These are phyloP conservation scores for Lentinula edodes DNA, from an alignment of 768 basidiomycete genomes.

Conservation along the genomic window DNA sequence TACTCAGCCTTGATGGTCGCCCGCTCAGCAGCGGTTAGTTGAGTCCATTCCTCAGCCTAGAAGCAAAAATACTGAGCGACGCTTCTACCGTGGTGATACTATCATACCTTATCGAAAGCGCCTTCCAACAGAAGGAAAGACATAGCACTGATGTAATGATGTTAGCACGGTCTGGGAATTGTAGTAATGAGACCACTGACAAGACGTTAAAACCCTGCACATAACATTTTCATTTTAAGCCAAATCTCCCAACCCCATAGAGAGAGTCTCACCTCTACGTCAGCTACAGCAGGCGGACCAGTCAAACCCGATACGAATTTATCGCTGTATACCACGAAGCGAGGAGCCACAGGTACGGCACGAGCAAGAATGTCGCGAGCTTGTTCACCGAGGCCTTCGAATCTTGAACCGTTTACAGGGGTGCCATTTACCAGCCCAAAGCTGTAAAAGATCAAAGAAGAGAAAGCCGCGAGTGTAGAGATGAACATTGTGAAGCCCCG, in stretches of 20 bases:
- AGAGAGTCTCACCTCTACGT: slow-evolving; percentile 22
- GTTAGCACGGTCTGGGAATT: background rate
- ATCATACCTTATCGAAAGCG: slow-evolving; percentile 23
- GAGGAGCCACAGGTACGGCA: slow-evolving; percentile 22
- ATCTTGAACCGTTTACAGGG: slow-evolving; percentile 14
- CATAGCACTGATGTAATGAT: slow-evolving; percentile 17
- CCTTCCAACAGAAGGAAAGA: slow-evolving; percentile 38
- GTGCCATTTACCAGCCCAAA: slow-evolving; percentile 10
- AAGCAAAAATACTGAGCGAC: background rate
- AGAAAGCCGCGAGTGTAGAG: slow-evolving; percentile 11
- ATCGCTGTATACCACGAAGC: slow-evolving; percentile 30
- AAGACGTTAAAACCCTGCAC: slow-evolving; percentile 24
- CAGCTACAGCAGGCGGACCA: slow-evolving; percentile 28
- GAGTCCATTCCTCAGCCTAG: slow-evolving; percentile 39
- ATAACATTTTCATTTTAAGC: background rate
- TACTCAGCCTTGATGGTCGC: slow-evolving; percentile 40
- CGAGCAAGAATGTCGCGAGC: slow-evolving; percentile 26
- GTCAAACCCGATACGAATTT: slow-evolving; percentile 29
- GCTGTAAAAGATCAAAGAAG: slow-evolving; percentile 13
- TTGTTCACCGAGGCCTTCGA: slow-evolving; percentile 24
- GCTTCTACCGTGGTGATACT: background rate
- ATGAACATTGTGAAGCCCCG: slow-evolving; percentile 12
- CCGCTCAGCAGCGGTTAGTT: slow-evolving; percentile 32
- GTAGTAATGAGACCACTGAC: slow-evolving; percentile 7
- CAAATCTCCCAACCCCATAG: background rate